Evolutionary conservation across 176 grass and related monocot species (phyloP).

Genomic region (Neostapfia colusana): DNA sequence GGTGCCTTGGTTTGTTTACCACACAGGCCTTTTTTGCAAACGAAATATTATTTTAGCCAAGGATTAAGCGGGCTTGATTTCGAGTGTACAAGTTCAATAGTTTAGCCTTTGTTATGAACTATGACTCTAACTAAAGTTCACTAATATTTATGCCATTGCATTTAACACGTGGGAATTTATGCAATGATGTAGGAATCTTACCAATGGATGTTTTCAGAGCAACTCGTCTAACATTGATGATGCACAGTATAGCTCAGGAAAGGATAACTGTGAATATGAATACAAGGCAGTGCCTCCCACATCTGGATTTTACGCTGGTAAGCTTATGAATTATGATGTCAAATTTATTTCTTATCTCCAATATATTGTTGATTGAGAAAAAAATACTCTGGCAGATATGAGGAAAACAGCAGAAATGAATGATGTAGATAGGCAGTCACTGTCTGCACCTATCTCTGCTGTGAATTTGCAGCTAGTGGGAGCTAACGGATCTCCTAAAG

Average conservation of each 20-base stretch:
- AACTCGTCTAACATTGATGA: slow-evolving; percentile 5
- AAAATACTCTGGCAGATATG: slow-evolving; percentile 30
- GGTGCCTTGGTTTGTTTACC: neutral
- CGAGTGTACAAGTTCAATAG: neutral
- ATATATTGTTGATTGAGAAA: slow-evolving; percentile 19
- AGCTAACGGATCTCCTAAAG: slow-evolving; percentile 40
- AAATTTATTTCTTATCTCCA: neutral
- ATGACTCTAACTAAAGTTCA: neutral
- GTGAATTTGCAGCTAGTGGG: slow-evolving; percentile 41
- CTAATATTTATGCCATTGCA: neutral
- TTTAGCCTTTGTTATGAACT: neutral
- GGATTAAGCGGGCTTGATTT: neutral
- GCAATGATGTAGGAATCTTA: slow-evolving; percentile 52
- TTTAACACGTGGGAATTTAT: slow-evolving; percentile 24
- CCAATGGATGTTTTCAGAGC: slow-evolving; percentile 54
- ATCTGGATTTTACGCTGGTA: slow-evolving; percentile 71
- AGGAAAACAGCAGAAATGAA: slow-evolving; percentile 38
- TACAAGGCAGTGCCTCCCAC: slow-evolving; percentile 50
- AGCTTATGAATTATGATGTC: slow-evolving; percentile 5
- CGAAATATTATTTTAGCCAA: neutral
- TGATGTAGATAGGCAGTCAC: slow-evolving; percentile 37
- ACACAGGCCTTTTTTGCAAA: neutral
- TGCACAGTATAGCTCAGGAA: slow-evolving; percentile 32
- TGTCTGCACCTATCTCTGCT: slow-evolving; percentile 34
- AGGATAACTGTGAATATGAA: slow-evolving; percentile 46